Evolutionary conservation across 2,329 filamentous ascomycete species (phyloP).

Genomic region (Ophiobolus disseminans): DNA sequence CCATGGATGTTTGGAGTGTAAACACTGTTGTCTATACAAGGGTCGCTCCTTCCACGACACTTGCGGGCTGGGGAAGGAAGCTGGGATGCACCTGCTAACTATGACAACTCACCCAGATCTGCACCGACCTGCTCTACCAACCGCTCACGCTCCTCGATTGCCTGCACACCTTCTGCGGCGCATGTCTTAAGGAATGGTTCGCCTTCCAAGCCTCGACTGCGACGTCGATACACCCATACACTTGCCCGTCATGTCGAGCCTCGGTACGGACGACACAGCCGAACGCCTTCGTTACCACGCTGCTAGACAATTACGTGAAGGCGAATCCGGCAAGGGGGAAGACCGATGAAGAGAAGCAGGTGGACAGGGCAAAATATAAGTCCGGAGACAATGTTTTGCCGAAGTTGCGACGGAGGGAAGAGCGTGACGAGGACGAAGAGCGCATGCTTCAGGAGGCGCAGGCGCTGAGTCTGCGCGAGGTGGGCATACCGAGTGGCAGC

Average conservation of each 20-base stretch:
- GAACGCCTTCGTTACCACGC: constrained; percentile 87
- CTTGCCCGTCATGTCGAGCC: constrained; percentile 91
- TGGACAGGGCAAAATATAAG: constrained; percentile 77
- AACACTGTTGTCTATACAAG: not conserved
- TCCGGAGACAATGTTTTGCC: constrained; percentile 83
- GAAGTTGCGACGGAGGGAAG: constrained; percentile 57
- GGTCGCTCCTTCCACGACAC: not conserved
- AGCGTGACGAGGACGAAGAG: constrained; percentile 69
- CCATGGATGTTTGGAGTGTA: not conserved
- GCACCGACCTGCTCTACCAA: constrained; percentile 91
- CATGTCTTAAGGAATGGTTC: constrained; percentile 97
- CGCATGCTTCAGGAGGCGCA: constrained; percentile 74
- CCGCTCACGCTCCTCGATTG: constrained; percentile 91
- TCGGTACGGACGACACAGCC: constrained; percentile 84
- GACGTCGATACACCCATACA: constrained; percentile 68
- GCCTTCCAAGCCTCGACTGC: constrained; percentile 73
- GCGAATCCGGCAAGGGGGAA: constrained; percentile 79
- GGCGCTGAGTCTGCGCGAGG: constrained; percentile 75
- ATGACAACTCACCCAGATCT: constrained; percentile 73
- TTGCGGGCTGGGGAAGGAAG: not conserved
- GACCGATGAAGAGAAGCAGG: constrained; percentile 74
- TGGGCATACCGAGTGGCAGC: constrained; percentile 56
- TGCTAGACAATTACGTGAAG: constrained; percentile 86
- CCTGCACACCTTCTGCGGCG: constrained; percentile 94
- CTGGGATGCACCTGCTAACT: constrained; percentile 32